Evolutionary conservation across 495 filamentous ascomycete genomes (phyloP).

Genomic region (Neohortaea acidophila): DNA sequence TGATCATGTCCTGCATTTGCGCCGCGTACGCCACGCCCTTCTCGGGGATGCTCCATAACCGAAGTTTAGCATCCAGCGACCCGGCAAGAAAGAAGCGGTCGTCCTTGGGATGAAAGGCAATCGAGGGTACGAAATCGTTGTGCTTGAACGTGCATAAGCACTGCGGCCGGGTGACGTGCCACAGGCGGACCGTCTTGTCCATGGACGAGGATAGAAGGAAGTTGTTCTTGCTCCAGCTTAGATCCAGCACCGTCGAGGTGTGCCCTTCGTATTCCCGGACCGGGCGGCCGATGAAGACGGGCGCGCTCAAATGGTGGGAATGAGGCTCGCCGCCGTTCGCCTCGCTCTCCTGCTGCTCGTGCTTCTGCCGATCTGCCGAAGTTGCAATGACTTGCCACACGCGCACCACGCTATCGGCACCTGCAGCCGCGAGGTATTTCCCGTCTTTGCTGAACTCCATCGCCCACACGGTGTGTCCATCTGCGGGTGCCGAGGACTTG

Average conservation of each 20-base stretch:
- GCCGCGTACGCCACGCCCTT: constrained; percentile 82
- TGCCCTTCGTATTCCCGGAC: constrained; percentile 71
- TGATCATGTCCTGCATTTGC: constrained; percentile 75
- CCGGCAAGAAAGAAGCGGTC: constrained; percentile 95
- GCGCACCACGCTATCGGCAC: constrained; percentile 71
- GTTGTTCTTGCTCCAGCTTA: constrained; percentile 99
- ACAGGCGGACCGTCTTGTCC: constrained; percentile 94
- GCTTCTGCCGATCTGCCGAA: constrained; percentile 55
- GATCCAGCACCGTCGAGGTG: constrained; percentile 69
- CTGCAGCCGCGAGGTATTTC: constrained; percentile 75
- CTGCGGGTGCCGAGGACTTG: constrained; percentile 6
- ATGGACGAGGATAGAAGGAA: constrained; percentile 93
- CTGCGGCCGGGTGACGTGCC: constrained; percentile 75
- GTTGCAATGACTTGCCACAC: constrained; percentile 84
- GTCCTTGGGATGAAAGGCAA: constrained; percentile 87
- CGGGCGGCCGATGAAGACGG: constrained; percentile 73
- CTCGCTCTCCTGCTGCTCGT: constrained; percentile 53
- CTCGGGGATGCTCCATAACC: constrained; percentile 95
- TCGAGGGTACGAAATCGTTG: constrained; percentile 86
- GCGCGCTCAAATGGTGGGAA: constrained; percentile 53
- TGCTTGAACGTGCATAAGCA: constrained; percentile 94
- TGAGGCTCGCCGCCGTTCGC: constrained; percentile 27
- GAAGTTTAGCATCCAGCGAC: constrained; percentile 77
- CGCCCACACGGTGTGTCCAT: constrained; percentile 63
- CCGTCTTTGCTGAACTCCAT: constrained; percentile 88